Conservation (phyloP, 176 grass and related monocot species). For the Thinopyrum elongatum region DNA sequence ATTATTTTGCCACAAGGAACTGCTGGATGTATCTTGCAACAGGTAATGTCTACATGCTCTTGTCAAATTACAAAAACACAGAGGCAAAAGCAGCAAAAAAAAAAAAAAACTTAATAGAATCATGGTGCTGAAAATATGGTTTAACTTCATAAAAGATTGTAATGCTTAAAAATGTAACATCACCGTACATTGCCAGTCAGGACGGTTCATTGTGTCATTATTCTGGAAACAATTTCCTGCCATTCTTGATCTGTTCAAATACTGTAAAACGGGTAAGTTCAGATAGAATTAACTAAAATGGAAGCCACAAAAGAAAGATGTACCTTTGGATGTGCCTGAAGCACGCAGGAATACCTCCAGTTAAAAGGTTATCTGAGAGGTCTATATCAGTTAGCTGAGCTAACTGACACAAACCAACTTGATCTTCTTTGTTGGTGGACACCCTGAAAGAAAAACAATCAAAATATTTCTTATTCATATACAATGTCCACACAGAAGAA, state of each 20-base stretch:
- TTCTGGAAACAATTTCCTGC: conserved; percentile 76
- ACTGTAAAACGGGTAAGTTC: conserved; percentile 60
- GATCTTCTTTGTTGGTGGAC: conserved; percentile 28
- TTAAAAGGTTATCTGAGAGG: conserved; percentile 86
- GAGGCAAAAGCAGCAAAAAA: neutral
- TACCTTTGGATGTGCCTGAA: conserved; percentile 68
- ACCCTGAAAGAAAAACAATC: conserved; percentile 33
- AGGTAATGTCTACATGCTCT: neutral
- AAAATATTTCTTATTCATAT: neutral
- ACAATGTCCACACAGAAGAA: neutral
- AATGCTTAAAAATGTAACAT: conserved; percentile 21
- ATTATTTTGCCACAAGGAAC: neutral
- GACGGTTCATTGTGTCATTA: conserved; percentile 48
- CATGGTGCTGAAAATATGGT: neutral
- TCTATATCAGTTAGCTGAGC: conserved; percentile 52
- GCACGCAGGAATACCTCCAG: conserved; percentile 70
- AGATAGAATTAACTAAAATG: conserved; percentile 27
- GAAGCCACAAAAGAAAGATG: conserved; percentile 24
- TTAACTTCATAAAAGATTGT: neutral
- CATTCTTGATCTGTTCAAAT: conserved; percentile 77
- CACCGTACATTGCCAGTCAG: conserved; percentile 62
- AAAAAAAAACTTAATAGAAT: neutral
- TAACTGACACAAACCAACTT: conserved; percentile 68
- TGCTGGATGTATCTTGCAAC: neutral
- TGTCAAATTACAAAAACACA: neutral